Percentiles rank a stretch among this genome's conserved stretches.
phyloP scores from a whole-genome alignment of 2,329 filamentous ascomycete genomes.

The Sporothrix variecibatus region DNA sequence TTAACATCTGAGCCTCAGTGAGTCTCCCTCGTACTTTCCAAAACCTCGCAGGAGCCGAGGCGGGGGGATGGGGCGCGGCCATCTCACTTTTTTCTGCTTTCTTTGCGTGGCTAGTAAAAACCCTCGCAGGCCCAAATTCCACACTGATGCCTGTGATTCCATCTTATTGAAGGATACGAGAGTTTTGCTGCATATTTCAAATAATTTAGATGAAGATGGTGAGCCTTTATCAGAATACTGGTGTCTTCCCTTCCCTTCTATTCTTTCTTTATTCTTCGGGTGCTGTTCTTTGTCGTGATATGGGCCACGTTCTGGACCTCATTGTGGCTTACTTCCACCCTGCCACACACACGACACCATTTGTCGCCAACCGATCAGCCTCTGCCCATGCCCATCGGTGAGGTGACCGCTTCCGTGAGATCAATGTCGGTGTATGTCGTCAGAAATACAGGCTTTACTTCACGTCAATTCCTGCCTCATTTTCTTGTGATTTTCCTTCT shows the following conservation, averaged over 20 bases:
- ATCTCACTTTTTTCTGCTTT: not conserved
- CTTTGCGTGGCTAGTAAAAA: not conserved
- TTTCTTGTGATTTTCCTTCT: not conserved
- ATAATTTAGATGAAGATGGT: not conserved
- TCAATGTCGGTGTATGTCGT: not conserved
- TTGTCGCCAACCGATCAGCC: not conserved
- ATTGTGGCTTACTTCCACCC: not conserved
- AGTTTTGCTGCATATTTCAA: not conserved
- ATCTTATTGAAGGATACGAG: not conserved
- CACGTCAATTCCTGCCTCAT: not conserved
- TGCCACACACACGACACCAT: slow-evolving; percentile 6
- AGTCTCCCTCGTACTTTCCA: not conserved
- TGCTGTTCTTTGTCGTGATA: not conserved
- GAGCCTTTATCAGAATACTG: not conserved
- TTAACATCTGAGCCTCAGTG: not conserved
- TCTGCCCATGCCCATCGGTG: not conserved
- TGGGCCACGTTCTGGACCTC: not conserved
- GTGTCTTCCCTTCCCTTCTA: not conserved
- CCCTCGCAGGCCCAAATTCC: not conserved
- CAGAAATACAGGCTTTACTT: no score
- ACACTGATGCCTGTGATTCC: not conserved
- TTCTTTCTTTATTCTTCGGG: not conserved
- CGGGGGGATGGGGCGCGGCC: not conserved
- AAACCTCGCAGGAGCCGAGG: not conserved
- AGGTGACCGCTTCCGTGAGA: not conserved